phyloP scores from a whole-genome alignment of 164 flowering plant genomes.

The Piper longum region DNA sequence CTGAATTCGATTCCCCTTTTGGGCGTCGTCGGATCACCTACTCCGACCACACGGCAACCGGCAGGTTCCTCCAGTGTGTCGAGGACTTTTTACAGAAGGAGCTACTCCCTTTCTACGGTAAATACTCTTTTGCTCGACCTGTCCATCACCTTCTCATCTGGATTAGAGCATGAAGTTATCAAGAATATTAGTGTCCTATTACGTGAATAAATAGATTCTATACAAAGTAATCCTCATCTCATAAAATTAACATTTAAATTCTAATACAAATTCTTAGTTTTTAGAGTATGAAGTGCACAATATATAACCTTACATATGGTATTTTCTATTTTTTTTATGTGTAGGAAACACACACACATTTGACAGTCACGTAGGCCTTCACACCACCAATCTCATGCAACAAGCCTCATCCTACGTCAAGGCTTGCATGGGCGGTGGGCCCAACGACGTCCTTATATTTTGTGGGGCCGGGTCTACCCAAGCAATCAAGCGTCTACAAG shows the following conservation, averaged over 20 bases:
- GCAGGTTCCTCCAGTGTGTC: conserved; percentile 9
- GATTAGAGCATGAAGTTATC: no score
- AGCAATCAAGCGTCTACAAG: conserved; percentile 20
- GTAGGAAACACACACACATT: conserved; percentile 12
- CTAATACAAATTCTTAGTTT: no score
- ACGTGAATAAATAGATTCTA: no score
- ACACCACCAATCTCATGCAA: conserved; percentile 12
- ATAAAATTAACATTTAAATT: no score
- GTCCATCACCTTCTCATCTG: no score
- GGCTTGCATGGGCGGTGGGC: conserved; percentile 17
- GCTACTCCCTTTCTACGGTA: conserved; percentile 15
- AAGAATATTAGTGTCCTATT: no score
- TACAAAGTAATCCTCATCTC: no score
- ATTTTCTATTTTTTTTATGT: no score
- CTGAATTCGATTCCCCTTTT: conserved; percentile 8
- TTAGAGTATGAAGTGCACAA: no score
- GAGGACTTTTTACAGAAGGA: conserved; percentile 8
- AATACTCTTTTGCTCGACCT: no score
- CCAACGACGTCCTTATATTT: conserved; percentile 10
- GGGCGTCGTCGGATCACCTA: conserved; percentile 8
- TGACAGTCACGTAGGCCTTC: conserved; percentile 16
- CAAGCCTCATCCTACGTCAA: conserved; percentile 16
- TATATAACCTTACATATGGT: no score
- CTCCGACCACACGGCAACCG: conserved; percentile 10
- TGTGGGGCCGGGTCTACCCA: conserved; percentile 20